Conservation (phyloP, 2,329 filamentous ascomycete species). For the Claviceps arundinis region DNA sequence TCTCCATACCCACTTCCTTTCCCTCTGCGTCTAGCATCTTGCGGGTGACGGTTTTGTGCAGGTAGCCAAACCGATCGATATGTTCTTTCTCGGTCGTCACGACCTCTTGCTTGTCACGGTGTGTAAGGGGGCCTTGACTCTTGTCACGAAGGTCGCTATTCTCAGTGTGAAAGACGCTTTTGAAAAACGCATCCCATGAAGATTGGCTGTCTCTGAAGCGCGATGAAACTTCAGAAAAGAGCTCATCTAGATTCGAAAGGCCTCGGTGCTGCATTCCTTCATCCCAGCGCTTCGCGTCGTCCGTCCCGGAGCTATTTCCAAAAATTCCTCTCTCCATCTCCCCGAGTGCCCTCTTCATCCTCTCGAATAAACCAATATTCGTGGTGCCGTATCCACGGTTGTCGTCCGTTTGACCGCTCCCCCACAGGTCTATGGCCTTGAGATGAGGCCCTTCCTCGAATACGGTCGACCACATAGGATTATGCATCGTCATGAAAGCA, state of each 20-base stretch:
- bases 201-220: slow-evolving; percentile 23
- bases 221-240: slow-evolving; percentile 26
- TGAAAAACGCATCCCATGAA: slow-evolving; percentile 26
- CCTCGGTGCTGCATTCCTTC: slow-evolving; percentile 1
- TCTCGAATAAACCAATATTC: slow-evolving; percentile 7
- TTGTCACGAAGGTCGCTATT: slow-evolving; percentile 5
- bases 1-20: slow-evolving; percentile 25
- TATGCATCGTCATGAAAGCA: slow-evolving; percentile 7
- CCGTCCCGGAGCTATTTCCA: not conserved
- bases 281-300: not conserved
- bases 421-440: slow-evolving; percentile 17
- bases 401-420: slow-evolving; percentile 7
- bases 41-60: slow-evolving; percentile 27
- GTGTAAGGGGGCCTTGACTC: slow-evolving; percentile 4
- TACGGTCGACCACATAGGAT: slow-evolving; percentile 16
- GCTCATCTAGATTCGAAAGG: slow-evolving; percentile 26
- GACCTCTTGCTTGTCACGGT: slow-evolving; percentile 19
- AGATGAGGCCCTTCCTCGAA: slow-evolving; percentile 17
- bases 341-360: slow-evolving; percentile 6
- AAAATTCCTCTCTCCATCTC: slow-evolving; percentile 3
- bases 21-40: slow-evolving; percentile 28
- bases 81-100: slow-evolving; percentile 25
- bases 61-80: slow-evolving; percentile 29
- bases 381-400: not conserved
- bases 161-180: slow-evolving; percentile 18